phyloP scores from a whole-genome alignment of 257 asterid species.

The Catharanthus roseus region DNA sequence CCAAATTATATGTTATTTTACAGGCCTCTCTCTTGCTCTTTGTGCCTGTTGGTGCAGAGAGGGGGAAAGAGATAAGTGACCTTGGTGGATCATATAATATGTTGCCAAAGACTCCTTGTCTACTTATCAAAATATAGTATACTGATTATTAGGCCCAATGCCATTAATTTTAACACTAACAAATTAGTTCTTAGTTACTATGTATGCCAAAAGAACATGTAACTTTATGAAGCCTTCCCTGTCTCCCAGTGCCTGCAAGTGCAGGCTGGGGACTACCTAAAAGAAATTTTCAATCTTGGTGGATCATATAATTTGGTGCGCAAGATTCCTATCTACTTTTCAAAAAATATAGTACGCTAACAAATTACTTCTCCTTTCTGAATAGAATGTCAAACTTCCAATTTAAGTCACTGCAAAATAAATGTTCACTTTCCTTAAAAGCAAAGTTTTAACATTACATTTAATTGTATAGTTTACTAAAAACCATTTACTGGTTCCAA shows the following conservation, averaged over 20 bases:
- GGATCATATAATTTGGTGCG: no score
- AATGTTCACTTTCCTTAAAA: neutral
- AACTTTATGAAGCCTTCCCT: neutral
- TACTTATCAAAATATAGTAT: neutral
- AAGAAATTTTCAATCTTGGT: no score
- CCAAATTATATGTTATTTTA: neutral
- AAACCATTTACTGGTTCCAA: neutral
- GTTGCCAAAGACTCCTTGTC: neutral
- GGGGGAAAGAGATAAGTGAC: neutral
- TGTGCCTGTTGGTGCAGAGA: neutral
- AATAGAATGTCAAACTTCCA: neutral
- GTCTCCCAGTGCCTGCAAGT: neutral
- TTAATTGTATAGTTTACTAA: neutral
- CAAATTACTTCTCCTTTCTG: no score
- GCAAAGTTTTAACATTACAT: neutral
- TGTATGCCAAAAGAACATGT: neutral
- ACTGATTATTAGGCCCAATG: no score
- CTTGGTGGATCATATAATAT: neutral
- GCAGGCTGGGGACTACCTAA: neutral
- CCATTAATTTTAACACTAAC: no score
- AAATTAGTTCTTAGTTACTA: neutral
- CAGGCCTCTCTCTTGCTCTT: neutral
- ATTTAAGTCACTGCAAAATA: neutral
- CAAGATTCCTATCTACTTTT: no score
- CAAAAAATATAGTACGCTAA: no score